Evolutionary conservation across 768 basidiomycete genomes (phyloP).

Genomic region (Pleurotus citrinopileatus): DNA sequence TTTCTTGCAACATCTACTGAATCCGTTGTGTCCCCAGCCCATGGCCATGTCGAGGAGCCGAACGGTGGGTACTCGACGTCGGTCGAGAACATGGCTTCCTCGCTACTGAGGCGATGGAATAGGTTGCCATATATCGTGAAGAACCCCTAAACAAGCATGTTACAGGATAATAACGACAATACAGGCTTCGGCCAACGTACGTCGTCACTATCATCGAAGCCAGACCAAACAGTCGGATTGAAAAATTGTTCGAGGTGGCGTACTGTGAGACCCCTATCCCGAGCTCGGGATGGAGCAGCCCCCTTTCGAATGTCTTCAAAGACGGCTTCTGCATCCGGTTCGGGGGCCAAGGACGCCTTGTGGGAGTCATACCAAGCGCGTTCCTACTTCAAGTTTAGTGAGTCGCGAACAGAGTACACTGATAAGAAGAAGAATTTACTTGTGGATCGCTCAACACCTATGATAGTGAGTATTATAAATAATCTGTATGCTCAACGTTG

Average conservation of each 20-base stretch:
- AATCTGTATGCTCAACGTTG: constrained; percentile 2
- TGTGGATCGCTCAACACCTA: constrained; percentile 94
- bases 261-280: constrained; percentile 76
- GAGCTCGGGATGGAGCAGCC: constrained; percentile 44
- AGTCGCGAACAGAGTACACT: background rate
- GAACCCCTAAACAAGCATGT: constrained; percentile 60
- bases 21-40: constrained; percentile 48
- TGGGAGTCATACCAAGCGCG: constrained; percentile 98
- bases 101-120: constrained; percentile 77
- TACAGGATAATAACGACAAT: constrained; percentile 1
- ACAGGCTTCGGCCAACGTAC: constrained; percentile 33
- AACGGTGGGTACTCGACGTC: constrained; percentile 73
- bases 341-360: constrained; percentile 72
- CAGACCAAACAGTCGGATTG: constrained; percentile 63
- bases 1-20: constrained; percentile 51
- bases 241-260: constrained; percentile 86
- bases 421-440: constrained; percentile 41
- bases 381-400: constrained; percentile 60
- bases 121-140: constrained; percentile 87
- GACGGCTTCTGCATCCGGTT: constrained; percentile 80
- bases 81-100: constrained; percentile 56
- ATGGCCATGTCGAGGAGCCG: constrained; percentile 75
- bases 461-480: constrained; percentile 2
- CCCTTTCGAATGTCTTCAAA: constrained; percentile 85
- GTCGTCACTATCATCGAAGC: constrained; percentile 59